Evolutionary conservation across 2,329 filamentous ascomycete genomes (phyloP), one percentile per base, ranked within the genome.

Genomic region (Escovopsis weberi): DNA sequence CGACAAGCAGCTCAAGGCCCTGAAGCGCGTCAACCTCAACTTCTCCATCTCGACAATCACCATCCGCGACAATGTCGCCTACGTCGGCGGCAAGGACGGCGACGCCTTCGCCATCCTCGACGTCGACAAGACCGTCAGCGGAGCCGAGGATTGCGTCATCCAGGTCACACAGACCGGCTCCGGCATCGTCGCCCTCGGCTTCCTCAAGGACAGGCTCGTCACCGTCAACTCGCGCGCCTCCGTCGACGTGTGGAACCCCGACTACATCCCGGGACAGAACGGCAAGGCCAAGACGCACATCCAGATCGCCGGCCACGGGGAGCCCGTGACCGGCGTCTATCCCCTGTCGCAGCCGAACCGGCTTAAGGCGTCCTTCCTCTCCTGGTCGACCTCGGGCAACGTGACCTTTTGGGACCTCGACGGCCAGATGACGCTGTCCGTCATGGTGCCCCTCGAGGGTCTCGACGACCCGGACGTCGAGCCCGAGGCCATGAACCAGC

Each of bases 381-480:
- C 88, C 0, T 98, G 88, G 85, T 88, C 89, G 2, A 76, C 74
- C 19, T 79, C 80, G 41, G 91, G 91, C 5, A 78, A 74, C 12
- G 73, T 96, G 40, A 75, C 85, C 23, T 82, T 94, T 51, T 98
- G 91, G 91, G 75, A 79, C 51, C 59, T 78, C 12, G 72, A 85
- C 39, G 91, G 89, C 19, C 72, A 69, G 41, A 75, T 80, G 47
- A 78, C 75, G 50, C 69, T 71, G 12, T 75, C 75, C 2, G 65
- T 86, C 33, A 66, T 74, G 35, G 70, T 93, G 11, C 70, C 79
- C 4, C 65, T 95, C 4, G 86, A 93, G 46, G 75, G 82, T 4
- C 64, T 95, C 5, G 86, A 93, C 45, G 76, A 82, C 47, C 55
- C 60, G 12, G 60, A 65, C 26, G 54, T 64, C 4, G 72, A 80